These are phyloP conservation scores for Anethum foeniculum DNA, from an alignment of 140 eudicot genomes.

Conservation along the genomic window DNA sequence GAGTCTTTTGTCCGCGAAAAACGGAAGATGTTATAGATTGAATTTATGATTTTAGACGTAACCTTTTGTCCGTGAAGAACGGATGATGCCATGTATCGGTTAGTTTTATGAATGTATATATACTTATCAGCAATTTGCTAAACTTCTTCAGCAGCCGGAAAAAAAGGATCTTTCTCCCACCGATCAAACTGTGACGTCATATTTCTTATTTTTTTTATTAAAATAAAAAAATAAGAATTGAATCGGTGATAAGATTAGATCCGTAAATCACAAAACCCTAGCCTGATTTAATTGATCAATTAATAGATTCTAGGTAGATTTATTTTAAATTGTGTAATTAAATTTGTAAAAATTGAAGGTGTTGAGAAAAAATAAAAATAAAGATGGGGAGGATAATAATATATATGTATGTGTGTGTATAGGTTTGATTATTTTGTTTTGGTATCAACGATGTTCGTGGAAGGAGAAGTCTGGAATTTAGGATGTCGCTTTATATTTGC, in stretches of 20 bases:
- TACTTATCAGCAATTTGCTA: constrained; percentile 94
- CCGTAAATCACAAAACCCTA: not conserved
- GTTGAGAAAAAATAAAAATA: not conserved
- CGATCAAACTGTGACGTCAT: constrained; percentile 75
- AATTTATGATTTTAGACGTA: no score
- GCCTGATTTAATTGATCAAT: not conserved
- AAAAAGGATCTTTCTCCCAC: constrained; percentile 97
- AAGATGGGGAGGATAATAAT: not conserved
- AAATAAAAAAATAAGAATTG: not conserved
- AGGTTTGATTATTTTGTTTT: not conserved
- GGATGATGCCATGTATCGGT: no score
- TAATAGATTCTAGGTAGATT: not conserved
- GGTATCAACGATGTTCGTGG: not conserved
- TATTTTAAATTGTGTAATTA: not conserved
- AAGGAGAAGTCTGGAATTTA: not conserved
- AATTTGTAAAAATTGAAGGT: not conserved
- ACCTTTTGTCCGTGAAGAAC: no score
- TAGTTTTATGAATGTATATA: not conserved
- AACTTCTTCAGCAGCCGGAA: constrained; percentile 89
- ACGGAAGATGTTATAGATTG: no score
- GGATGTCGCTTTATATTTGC: not conserved
- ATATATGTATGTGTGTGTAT: not conserved
- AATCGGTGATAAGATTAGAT: not conserved
- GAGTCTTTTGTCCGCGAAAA: no score
- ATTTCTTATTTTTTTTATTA: not conserved